Evolutionary conservation across 2,329 filamentous ascomycete species (phyloP), one percentile per base, ranked within the genome.

Genomic region (Aureobasidium sp.): DNA sequence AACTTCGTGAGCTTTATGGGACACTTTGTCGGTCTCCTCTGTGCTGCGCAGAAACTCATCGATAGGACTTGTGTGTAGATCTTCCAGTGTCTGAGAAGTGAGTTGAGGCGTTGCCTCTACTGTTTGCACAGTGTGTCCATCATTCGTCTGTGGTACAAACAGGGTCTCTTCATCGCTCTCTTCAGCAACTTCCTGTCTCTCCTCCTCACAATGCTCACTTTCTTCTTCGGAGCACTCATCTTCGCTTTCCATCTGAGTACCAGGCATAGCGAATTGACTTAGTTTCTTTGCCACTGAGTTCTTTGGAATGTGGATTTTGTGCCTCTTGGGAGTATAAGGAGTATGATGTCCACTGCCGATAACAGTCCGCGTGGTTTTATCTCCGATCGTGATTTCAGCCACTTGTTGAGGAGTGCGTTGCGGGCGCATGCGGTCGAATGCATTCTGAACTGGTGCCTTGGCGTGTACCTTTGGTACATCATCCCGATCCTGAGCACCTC

Each of bases 381-480:
- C 80, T 1, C 88, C 89, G 60, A 93, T 84, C 0, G 87, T 91
- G 52, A 93, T 89, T 1, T 87, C 90, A 22, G 89, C 88, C 57
- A 87, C 77, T 68, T 90, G 86, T 31, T 81, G 75, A 1, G 82
- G 81, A 1, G 81, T 76, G 37, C 87, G 81, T 69, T 84, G 88
- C 0, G 82, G 80, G 17, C 85, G 79, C 83, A 87, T 87, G 20
- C 82, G 79, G 70, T 86, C 83, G 67, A 87, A 87, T 1, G 85
- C 85, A 68, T 81, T 85, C 57, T 82, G 80, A 27, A 87, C 75
- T 0, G 79, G 70, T 47, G 80, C 80, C 42, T 72, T 67, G 4
- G 72, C 64, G 27, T 63, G 66, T 14, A 68, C 65, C 14, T 63
- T 63, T 15, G 70, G 67, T 12, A 74, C 70, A 3, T 71, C 66